Conservation (phyloP, 2,329 filamentous ascomycete species). For the Zymoseptoria ardabiliae region DNA sequence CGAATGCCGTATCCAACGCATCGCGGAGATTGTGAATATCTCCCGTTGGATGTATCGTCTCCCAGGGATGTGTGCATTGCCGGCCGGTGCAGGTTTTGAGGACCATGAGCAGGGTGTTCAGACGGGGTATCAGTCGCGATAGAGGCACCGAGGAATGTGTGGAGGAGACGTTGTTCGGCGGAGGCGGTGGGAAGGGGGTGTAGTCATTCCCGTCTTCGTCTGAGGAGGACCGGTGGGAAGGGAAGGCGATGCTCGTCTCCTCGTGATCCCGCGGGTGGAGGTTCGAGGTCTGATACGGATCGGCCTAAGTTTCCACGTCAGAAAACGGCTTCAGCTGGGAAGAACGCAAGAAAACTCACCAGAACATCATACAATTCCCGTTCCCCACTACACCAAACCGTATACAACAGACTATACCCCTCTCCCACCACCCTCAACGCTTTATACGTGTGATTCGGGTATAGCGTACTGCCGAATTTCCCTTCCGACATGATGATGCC, state of each 20-base stretch:
- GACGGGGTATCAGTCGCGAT: slow-evolving; percentile 5
- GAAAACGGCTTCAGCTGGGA: too few relatives aligned
- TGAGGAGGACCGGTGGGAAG: not conserved
- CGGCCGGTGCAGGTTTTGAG: slow-evolving; percentile 13
- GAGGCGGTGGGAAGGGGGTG: not conserved
- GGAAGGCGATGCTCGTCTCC: not conserved
- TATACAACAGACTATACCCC: slow-evolving; percentile 56
- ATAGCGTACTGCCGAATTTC: slow-evolving; percentile 21
- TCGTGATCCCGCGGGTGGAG: slow-evolving; percentile 1
- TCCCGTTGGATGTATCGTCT: slow-evolving; percentile 8
- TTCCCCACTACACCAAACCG: slow-evolving; percentile 62
- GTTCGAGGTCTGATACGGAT: slow-evolving; percentile 22
- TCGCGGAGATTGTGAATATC: slow-evolving; percentile 8
- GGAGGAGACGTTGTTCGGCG: not conserved
- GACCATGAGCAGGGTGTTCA: slow-evolving; percentile 15
- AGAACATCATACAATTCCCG: slow-evolving; percentile 55
- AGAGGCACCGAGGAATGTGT: not conserved
- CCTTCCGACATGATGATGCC: slow-evolving; percentile 30
- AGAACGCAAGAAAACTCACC: not conserved
- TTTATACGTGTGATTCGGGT: slow-evolving; percentile 29
- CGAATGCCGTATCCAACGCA: slow-evolving; percentile 5
- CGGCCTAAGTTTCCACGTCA: not conserved
- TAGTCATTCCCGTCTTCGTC: not conserved
- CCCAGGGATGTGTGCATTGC: slow-evolving; percentile 15
- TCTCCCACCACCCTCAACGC: slow-evolving; percentile 22